Evolutionary conservation across 2,329 filamentous ascomycete genomes (phyloP).

Genomic region (Phialophora tarda): DNA sequence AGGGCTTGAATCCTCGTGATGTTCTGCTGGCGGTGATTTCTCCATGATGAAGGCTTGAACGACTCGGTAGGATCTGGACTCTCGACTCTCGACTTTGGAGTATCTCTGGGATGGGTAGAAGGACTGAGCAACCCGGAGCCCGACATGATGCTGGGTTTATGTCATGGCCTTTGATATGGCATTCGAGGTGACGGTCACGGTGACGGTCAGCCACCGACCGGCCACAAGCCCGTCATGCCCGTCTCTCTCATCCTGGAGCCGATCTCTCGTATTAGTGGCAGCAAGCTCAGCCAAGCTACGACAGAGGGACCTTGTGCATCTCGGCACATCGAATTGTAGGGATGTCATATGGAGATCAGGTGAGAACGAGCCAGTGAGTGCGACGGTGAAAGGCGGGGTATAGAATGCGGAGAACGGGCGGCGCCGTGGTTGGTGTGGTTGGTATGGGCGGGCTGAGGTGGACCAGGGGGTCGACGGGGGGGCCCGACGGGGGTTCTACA

Average conservation of each 20-base stretch:
- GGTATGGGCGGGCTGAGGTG: not conserved
- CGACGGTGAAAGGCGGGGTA: not conserved
- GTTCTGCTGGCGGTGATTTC: constrained; percentile 13
- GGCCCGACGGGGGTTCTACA: not conserved
- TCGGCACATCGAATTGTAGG: not conserved
- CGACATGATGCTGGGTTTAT: constrained; percentile 1
- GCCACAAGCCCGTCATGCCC: constrained; percentile 18
- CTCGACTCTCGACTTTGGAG: not conserved
- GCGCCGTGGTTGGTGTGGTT: no score
- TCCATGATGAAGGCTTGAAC: constrained; percentile 12
- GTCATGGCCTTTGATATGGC: constrained; percentile 8
- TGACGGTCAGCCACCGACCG: constrained; percentile 14
- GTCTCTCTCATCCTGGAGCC: constrained; percentile 9
- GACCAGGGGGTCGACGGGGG: not conserved
- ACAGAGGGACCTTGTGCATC: not conserved
- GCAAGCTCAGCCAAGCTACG: constrained; percentile 4
- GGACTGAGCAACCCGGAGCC: not conserved
- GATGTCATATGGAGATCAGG: not conserved
- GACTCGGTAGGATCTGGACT: not conserved
- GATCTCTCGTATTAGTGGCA: constrained; percentile 3
- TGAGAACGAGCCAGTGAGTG: not conserved
- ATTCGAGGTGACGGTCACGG: not conserved
- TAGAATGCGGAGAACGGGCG: constrained; percentile 1
- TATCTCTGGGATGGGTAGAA: not conserved
- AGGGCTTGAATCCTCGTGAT: constrained; percentile 9